Conservation (phyloP, 768 basidiomycete species). For the Botryobasidium botryosum region DNA sequence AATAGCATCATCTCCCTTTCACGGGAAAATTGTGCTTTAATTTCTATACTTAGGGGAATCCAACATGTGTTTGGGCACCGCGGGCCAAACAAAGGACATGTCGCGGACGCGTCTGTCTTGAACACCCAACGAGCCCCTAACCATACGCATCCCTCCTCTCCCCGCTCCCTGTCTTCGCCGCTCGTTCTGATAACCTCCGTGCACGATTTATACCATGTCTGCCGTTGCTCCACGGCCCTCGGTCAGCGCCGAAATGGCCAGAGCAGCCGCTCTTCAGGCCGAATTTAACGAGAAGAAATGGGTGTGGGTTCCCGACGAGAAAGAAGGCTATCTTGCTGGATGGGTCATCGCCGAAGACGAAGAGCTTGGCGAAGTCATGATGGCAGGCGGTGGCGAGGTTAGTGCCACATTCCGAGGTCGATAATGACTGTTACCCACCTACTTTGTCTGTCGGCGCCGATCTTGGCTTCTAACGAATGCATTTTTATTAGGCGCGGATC, state of each 20-base stretch:
- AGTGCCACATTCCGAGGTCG: too few species aligned
- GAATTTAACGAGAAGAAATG: constrained; percentile 97
- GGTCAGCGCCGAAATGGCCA: constrained; percentile 45
- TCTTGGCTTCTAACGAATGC: background rate
- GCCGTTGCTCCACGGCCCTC: constrained; percentile 19
- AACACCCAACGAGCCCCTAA: too few species aligned
- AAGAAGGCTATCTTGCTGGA: constrained; percentile 84
- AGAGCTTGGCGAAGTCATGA: constrained; percentile 66
- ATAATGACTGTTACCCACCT: too few species aligned
- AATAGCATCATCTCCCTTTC: too few species aligned
- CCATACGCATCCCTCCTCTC: too few species aligned
- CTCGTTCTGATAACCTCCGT: background rate
- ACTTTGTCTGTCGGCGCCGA: constrained; percentile 2
- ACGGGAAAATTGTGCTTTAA: too few species aligned
- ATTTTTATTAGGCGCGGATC: constrained; percentile 31
- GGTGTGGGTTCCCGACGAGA: constrained; percentile 93
- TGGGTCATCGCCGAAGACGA: constrained; percentile 84
- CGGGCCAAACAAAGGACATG: too few species aligned
- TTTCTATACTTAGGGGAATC: too few species aligned
- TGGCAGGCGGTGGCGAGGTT: constrained; percentile 75
- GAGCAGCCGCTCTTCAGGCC: constrained; percentile 77
- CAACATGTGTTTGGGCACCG: too few species aligned
- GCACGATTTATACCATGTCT: background rate
- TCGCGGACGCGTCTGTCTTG: too few species aligned
- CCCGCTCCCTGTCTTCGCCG: too few species aligned